phyloP scores from a whole-genome alignment of 129 eudicot genomes.

The Chrysanthemum seticuspe region DNA sequence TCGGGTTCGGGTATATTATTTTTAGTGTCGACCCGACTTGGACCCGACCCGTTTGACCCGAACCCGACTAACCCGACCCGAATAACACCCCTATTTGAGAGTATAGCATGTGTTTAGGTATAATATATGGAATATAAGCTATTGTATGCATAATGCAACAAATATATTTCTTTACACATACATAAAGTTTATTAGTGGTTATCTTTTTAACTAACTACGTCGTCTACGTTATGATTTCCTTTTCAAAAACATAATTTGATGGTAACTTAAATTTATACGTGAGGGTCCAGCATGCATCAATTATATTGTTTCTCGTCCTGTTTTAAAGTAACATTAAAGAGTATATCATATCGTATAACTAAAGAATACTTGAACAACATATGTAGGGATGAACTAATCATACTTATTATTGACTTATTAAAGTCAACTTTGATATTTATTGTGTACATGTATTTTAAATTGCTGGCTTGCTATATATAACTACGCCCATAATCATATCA shows the following conservation, averaged over 20 bases:
- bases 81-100: too few relatives aligned
- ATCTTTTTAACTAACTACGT: background rate
- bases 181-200: too few relatives aligned
- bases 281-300: conserved; percentile 19
- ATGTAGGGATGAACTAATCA: conserved; percentile 37
- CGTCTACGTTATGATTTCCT: conserved; percentile 4
- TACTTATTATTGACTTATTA: conserved; percentile 22
- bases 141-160: too few relatives aligned
- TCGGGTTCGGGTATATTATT: too few relatives aligned
- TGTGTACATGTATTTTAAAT: background rate
- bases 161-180: too few relatives aligned
- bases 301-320: conserved; percentile 22
- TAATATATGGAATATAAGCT: too few relatives aligned
- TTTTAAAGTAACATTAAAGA: conserved; percentile 1
- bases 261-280: background rate
- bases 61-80: too few relatives aligned
- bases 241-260: conserved; percentile 16
- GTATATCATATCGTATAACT: conserved; percentile 24
- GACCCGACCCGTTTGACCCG: too few relatives aligned
- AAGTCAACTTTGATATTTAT: conserved; percentile 24
- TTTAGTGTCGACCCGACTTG: too few relatives aligned
- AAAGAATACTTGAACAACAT: conserved; percentile 33
- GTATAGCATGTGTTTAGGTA: too few relatives aligned
- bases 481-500: background rate
- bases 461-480: background rate